Base-by-base conservation (phyloP, 2,329 filamentous ascomycete species). In the Parastagonospora nodorum region DNA sequence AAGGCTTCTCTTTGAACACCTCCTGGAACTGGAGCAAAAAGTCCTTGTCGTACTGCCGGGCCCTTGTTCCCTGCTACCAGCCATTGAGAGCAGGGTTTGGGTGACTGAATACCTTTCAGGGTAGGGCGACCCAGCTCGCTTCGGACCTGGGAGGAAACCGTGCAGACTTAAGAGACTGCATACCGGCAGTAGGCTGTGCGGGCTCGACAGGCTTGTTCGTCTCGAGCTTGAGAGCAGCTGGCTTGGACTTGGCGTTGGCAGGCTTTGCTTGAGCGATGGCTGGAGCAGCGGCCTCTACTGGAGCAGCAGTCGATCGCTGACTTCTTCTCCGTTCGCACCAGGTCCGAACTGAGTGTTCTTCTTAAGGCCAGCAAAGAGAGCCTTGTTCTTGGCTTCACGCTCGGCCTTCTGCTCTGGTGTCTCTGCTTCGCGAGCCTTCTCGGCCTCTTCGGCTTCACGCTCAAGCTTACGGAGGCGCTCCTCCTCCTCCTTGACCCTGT, bases 1-100 rank as follows among this genome's bases (percentile, higher is more conserved):
- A 96, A 11, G 94, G 94, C 78, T 97, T 95, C 80, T 99, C 94
- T 57, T 91, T 95, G 78, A 97, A 99, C 15, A 96, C 91, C 64
- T 85, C 85, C 78, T 97, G 90, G 82, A 99, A 99, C 72, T 99
- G 94, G 28, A 99, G 82, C 77, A 99, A 80, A 81, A 99, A 99
- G 65, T 88, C 88, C 67, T 92, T 90, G 77, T 97, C 92, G 75
- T 99, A 99, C 74, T 95, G 92, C 80, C 95, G 96, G 96, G 36
- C 86, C 88, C 74, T 86, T 88, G 55, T 85, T 86, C 78, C 78
- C 92, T 93, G 74, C 88, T 90, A 30, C 84, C 82, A 27, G 90
- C 88, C 88, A 74, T 97, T 99, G 59, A 97, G 78, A 2, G 93
- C 90, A 9, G 93, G 91, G 76, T 97, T 97, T 97, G 7, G 94